Conservation (phyloP, 2,329 filamentous ascomycete genomes). For the Neofusicoccum laricinum region DNA sequence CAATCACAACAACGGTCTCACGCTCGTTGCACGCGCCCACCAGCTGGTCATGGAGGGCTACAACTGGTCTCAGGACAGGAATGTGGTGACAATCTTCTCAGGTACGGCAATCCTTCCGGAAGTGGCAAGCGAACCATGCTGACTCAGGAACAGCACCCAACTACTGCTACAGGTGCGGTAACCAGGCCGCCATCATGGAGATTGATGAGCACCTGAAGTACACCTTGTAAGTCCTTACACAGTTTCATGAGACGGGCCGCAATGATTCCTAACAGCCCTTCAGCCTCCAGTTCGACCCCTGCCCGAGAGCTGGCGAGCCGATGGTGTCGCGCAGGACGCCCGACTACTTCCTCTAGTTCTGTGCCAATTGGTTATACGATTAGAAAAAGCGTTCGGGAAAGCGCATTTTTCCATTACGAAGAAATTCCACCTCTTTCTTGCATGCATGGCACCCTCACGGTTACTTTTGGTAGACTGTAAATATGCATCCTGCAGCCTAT, state of each 20-base stretch:
- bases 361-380: conserved; percentile 8
- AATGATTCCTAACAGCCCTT: neutral
- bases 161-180: conserved; percentile 98
- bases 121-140: conserved; percentile 22
- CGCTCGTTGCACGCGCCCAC: conserved; percentile 91
- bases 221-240: conserved; percentile 76
- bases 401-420: conserved; percentile 12
- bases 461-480: conserved; percentile 21
- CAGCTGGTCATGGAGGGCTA: conserved; percentile 99
- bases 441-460: conserved; percentile 8
- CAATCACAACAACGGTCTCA: conserved; percentile 98
- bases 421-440: conserved; percentile 7
- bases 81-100: conserved; percentile 98
- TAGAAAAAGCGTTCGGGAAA: conserved; percentile 9
- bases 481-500: conserved; percentile 22
- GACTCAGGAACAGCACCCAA: conserved; percentile 46
- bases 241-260: neutral
- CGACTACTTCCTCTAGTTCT: conserved; percentile 89
- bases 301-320: conserved; percentile 92
- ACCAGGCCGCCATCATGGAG: conserved; percentile 99
- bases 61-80: conserved; percentile 98
- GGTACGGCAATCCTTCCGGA: conserved; percentile 36
- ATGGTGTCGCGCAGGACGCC: conserved; percentile 96
- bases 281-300: conserved; percentile 98
- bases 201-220: conserved; percentile 99